Base-by-base conservation (phyloP, 2,329 filamentous ascomycete genomes). In the Cryphonectria radicalis region DNA sequence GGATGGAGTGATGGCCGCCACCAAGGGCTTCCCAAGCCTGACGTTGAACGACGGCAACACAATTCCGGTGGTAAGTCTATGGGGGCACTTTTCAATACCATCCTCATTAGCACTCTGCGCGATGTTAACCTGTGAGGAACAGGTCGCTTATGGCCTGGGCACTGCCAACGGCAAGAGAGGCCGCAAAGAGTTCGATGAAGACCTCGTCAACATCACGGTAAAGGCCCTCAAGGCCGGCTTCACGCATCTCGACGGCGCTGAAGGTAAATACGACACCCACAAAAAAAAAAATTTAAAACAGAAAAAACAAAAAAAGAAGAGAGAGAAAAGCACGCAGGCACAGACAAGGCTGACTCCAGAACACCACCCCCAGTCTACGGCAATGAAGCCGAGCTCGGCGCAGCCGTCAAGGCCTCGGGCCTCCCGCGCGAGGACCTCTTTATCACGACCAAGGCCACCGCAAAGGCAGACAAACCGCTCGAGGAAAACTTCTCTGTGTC, bases 401-500 rank as follows among this genome's bases (percentile, higher is more conserved):
- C 65, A 25, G 72, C 72, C 1, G 68, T 73, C 67, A 66, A 37
- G 50, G 68, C 64, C 14, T 60, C 64, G n/a, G 66, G 65, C 10
- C 37, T 69, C 1, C 28, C 68, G 10, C 72, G 72, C 37, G 65
- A 72, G 37, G 46, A 66, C 50, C 72, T 73, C 43, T 73, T 72
- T 32, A n/a, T 73, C 66, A 60, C 70, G 50, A 67, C 72, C 43
- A 73, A 73, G 62, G 65, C 68, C 25, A 69, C 70, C 28, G 60
- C 66, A 19, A 63, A 65, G 19, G 67, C 67, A 10, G 60, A 73
- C 46, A 67, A 80, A 73, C 76, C 81, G 69, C 80, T 82, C 11
- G 76, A 79, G 19, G 84, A 85, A 74, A 85, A 87, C 8, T 83
- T 92, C 73, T 78, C 87, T 19, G 78, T 84, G 71, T 90, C 88